These are phyloP conservation scores for Claviceps purpurea DNA, from an alignment of 2,329 filamentous ascomycete genomes.

Conservation along the genomic window DNA sequence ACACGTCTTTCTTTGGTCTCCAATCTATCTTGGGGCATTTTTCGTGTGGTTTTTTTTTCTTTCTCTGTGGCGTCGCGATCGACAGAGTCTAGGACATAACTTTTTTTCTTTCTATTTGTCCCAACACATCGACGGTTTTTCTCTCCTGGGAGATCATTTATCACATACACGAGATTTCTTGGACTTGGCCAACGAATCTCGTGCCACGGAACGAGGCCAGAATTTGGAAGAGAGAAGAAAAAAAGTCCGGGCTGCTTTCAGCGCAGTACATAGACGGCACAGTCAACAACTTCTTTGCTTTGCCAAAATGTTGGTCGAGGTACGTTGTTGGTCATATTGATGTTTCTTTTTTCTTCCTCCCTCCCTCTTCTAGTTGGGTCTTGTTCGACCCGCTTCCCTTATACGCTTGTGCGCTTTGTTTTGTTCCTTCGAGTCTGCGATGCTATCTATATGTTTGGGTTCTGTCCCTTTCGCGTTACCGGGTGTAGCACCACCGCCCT, in stretches of 20 bases:
- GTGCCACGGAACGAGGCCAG: slow-evolving; percentile 5
- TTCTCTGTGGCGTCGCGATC: not conserved
- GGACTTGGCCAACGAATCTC: not conserved
- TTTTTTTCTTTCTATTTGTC: not conserved
- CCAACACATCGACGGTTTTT: not conserved
- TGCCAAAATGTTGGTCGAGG: slow-evolving; percentile 23
- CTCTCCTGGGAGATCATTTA: not conserved
- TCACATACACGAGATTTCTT: not conserved
- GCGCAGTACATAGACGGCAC: slow-evolving; percentile 7
- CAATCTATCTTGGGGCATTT: not conserved
- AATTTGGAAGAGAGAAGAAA: not conserved
- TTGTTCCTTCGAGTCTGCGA: not conserved
- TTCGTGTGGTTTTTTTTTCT: not conserved
- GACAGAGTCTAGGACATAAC: not conserved
- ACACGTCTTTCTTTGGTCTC: not conserved
- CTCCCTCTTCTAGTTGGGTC: not conserved
- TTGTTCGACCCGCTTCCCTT: not conserved
- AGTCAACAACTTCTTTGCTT: slow-evolving; percentile 1
- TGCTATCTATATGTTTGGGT: not conserved
- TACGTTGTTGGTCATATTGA: slow-evolving; percentile 13
- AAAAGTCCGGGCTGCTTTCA: slow-evolving; percentile 4
- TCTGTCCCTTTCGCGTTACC: not conserved
- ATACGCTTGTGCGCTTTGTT: not conserved
- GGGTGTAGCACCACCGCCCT: slow-evolving; percentile 2
- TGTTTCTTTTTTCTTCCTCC: not conserved